A percentile compares a stretch with the other conserved stretches of the same genome.
Conservation (phyloP, 1,139 yeast genomes). For the Blastobotrys malaysiensis region DNA sequence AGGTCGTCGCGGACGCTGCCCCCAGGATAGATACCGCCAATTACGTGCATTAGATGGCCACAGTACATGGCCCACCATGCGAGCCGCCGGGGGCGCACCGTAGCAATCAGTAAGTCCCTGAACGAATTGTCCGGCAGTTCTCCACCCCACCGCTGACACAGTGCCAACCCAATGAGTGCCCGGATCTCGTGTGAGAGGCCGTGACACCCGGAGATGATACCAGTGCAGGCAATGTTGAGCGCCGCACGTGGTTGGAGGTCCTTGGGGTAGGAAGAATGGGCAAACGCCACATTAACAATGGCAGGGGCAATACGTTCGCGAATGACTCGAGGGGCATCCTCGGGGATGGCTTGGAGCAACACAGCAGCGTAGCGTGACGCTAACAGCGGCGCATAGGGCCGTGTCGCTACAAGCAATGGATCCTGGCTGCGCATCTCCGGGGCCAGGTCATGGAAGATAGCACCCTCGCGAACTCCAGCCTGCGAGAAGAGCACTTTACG, state of each 20-base stretch:
- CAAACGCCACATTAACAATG: conserved; percentile 60
- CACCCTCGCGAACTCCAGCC: conserved; percentile 71
- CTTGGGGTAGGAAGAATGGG: conserved; percentile 64
- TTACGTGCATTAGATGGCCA: conserved; percentile 64
- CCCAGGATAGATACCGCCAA: conserved; percentile 71
- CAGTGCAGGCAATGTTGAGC: conserved; percentile 59
- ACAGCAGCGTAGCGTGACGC: conserved; percentile 48
- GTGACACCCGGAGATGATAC: conserved; percentile 62
- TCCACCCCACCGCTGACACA: conserved; percentile 73
- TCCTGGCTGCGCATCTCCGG: conserved; percentile 52
- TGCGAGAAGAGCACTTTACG: conserved; percentile 59
- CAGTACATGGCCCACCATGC: conserved; percentile 63
- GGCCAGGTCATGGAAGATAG: conserved; percentile 53
- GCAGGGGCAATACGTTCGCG: conserved; percentile 56
- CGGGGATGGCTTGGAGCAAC: conserved; percentile 49
- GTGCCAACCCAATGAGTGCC: conserved; percentile 60
- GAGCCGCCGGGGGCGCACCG: conserved; percentile 26
- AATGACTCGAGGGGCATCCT: conserved; percentile 49
- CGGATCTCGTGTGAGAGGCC: conserved; percentile 63
- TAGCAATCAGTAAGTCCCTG: conserved; percentile 39
- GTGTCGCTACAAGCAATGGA: conserved; percentile 57
- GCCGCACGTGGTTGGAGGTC: conserved; percentile 70
- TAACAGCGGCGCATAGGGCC: conserved; percentile 58
- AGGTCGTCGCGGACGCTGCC: conserved; percentile 59
- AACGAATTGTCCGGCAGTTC: conserved; percentile 48